A percentile compares a stretch with the other conserved stretches of the same genome.
Conservation (phyloP, 1,139 yeast species). For the Candida sanyaensis region DNA sequence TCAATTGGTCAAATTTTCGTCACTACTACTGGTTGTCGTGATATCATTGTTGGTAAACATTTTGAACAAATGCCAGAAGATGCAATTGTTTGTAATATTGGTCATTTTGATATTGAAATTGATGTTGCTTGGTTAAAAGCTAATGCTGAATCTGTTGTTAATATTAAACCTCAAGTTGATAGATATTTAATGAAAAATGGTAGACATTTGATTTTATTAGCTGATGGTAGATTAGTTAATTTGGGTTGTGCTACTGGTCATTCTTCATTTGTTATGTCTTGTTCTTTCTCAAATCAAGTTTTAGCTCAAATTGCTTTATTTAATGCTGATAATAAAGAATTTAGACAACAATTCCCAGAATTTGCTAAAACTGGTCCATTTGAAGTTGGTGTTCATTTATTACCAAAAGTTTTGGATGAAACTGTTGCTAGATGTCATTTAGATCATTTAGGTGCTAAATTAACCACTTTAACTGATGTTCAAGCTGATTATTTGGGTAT, state of each 20-base stretch:
- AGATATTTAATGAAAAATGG: slow-evolving; percentile 91
- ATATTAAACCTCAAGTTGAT: slow-evolving; percentile 99
- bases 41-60: slow-evolving; percentile 89
- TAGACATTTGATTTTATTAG: slow-evolving; percentile 93
- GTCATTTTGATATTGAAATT: slow-evolving; percentile 99
- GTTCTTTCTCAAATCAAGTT: slow-evolving; percentile 99
- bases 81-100: slow-evolving; percentile 99
- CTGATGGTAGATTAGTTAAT: slow-evolving; percentile 99
- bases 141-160: slow-evolving; percentile 85
- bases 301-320: slow-evolving; percentile 98
- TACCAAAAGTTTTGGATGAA: slow-evolving; percentile 99
- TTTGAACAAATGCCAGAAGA: slow-evolving; percentile 96
- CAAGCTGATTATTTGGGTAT: slow-evolving; percentile 97
- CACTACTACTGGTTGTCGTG: slow-evolving; percentile 99
- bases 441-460: slow-evolving; percentile 90
- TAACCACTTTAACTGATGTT: slow-evolving; percentile 71
- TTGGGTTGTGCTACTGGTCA: slow-evolving; percentile 99
- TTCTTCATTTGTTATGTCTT: slow-evolving; percentile 98
- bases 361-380: slow-evolving; percentile 93
- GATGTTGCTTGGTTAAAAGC: slow-evolving; percentile 98
- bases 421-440: slow-evolving; percentile 98
- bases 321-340: slow-evolving; percentile 82
- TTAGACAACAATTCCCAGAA: slow-evolving; percentile 84
- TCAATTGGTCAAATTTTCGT: slow-evolving; percentile 95
- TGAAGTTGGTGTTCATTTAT: slow-evolving; percentile 89